These are phyloP conservation scores for Crithidia bombi DNA, from an alignment of 208 protist species.

Conservation along the genomic window DNA sequence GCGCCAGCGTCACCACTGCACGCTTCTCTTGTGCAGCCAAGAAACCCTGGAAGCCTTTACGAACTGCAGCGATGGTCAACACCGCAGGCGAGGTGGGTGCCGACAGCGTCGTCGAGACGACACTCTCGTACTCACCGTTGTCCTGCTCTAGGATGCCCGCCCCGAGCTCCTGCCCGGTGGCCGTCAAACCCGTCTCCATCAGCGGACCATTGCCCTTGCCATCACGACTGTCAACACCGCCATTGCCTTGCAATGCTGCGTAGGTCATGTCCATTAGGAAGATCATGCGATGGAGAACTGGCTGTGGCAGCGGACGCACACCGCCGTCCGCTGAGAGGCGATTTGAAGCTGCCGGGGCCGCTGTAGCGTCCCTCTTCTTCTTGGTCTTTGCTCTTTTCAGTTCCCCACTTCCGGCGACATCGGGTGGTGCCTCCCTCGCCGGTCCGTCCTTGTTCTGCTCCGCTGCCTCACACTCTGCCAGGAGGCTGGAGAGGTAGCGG, in stretches of 20 bases:
- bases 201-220: slow-evolving; percentile 11
- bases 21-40: slow-evolving; percentile 48
- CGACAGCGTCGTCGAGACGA: slow-evolving; percentile 27
- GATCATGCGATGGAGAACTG: slow-evolving; percentile 38
- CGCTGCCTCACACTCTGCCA: slow-evolving; percentile 19
- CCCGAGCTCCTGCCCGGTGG: slow-evolving; percentile 23
- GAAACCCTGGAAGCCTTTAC: slow-evolving; percentile 60
- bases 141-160: slow-evolving; percentile 24
- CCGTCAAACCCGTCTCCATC: slow-evolving; percentile 34
- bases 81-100: slow-evolving; percentile 30
- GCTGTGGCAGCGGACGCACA: slow-evolving; percentile 31
- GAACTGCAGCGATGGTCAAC: slow-evolving; percentile 42
- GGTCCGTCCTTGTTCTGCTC: background rate
- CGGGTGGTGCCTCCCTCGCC: background rate
- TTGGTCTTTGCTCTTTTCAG: background rate
- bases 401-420: background rate
- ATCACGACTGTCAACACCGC: background rate
- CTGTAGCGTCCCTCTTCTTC: background rate
- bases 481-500: slow-evolving; percentile 14
- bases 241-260: slow-evolving; percentile 26
- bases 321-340: background rate
- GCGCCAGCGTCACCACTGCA: slow-evolving; percentile 58
- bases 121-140: slow-evolving; percentile 32
- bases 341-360: background rate
- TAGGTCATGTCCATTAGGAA: slow-evolving; percentile 50